phyloP scores from a whole-genome alignment of 129 eudicot species.

The Centella asiatica region DNA sequence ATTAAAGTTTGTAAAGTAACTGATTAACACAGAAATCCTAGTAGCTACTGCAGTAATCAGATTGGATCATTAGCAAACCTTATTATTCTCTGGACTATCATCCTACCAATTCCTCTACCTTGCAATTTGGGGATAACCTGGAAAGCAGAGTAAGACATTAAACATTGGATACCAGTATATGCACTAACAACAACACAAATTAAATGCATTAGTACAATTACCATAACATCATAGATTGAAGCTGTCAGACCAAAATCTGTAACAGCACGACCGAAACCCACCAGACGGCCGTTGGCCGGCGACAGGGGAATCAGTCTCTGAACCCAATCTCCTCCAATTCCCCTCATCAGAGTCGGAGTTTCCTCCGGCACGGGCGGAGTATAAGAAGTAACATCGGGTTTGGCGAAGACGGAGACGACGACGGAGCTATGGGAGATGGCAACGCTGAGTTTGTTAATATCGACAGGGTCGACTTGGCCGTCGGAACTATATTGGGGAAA shows the following conservation, averaged over 20 bases:
- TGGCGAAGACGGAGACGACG: conserved; percentile 59
- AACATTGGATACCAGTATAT: conserved; percentile 13
- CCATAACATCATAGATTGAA: conserved; percentile 85
- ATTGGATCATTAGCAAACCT: conserved; percentile 33
- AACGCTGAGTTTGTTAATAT: conserved; percentile 39
- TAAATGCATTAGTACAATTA: not conserved
- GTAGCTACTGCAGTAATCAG: not conserved
- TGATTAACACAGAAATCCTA: not conserved
- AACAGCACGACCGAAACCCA: conserved; percentile 92
- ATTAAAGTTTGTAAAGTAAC: not conserved
- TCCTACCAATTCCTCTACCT: conserved; percentile 70
- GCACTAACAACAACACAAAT: not conserved
- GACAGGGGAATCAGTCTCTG: conserved; percentile 50
- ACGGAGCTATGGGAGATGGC: conserved; percentile 60
- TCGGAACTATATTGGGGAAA: conserved; percentile 41
- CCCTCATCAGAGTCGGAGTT: not conserved
- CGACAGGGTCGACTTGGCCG: conserved; percentile 44
- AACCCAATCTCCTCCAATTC: conserved; percentile 41
- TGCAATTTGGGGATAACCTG: conserved; percentile 73
- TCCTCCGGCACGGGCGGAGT: not conserved
- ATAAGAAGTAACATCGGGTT: conserved; percentile 15
- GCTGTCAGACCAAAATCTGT: conserved; percentile 72
- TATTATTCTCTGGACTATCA: conserved; percentile 57
- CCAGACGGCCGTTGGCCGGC: conserved; percentile 50
- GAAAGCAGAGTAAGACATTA: conserved; percentile 24